phyloP scores from a whole-genome alignment of 2,329 filamentous ascomycete species.

The Xylariales sp. region DNA sequence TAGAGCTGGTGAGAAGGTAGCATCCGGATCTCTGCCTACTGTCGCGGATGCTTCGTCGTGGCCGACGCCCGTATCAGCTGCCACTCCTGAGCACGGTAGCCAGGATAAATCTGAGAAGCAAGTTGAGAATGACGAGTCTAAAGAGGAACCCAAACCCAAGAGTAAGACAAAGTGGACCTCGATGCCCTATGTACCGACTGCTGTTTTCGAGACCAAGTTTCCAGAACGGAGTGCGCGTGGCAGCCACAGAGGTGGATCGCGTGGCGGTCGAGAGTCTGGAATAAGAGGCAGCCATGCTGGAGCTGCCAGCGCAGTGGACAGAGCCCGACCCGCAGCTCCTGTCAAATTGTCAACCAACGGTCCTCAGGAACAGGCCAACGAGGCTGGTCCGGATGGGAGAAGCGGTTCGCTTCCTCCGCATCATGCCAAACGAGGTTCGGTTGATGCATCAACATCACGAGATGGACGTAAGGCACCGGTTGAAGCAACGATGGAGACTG shows the following conservation, averaged over 20 bases:
- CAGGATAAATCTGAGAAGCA: constrained; percentile 60
- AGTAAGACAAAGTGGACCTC: constrained; percentile 85
- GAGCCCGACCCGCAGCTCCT: constrained; percentile 1
- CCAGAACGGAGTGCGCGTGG: constrained; percentile 50
- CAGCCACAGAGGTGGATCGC: constrained; percentile 28
- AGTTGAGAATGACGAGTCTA: constrained; percentile 52
- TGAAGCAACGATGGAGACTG: constrained; percentile 31
- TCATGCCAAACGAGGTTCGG: constrained; percentile 39
- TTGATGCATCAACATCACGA: constrained; percentile 35
- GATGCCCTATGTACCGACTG: constrained; percentile 76
- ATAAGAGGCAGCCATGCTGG: constrained; percentile 16
- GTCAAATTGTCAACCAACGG: background rate
- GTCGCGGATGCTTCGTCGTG: constrained; percentile 75
- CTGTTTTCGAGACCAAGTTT: constrained; percentile 81
- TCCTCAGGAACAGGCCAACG: background rate
- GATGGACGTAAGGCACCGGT: constrained; percentile 42
- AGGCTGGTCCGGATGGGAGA: background rate
- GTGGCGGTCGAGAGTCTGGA: constrained; percentile 23
- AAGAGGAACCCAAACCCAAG: constrained; percentile 45
- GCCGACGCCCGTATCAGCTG: constrained; percentile 82
- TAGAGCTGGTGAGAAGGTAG: constrained; percentile 30
- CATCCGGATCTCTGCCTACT: constrained; percentile 46
- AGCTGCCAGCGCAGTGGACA: constrained; percentile 1
- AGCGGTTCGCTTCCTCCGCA: constrained; percentile 13
- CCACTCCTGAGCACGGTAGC: constrained; percentile 72